phyloP scores from a whole-genome alignment of 2,329 filamentous ascomycete genomes.

The Myriosclerotinia duriaeana region DNA sequence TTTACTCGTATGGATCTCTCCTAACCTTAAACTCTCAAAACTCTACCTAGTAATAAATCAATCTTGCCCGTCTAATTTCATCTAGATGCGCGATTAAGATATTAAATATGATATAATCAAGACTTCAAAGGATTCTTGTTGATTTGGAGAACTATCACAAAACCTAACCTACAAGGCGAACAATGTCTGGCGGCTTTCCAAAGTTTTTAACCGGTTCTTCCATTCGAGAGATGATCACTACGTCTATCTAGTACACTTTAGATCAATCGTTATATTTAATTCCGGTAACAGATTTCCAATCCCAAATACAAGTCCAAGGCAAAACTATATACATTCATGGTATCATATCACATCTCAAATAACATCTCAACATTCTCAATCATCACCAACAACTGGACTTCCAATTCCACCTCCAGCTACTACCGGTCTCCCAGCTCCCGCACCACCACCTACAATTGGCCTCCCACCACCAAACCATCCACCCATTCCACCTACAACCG shows the following conservation, averaged over 20 bases:
- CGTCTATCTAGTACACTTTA: background rate
- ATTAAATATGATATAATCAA: too few relatives aligned
- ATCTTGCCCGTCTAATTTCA: background rate
- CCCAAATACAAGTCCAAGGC: background rate
- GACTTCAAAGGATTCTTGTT: background rate
- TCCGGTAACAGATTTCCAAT: background rate
- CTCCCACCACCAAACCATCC: conserved; percentile 14
- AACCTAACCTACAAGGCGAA: background rate
- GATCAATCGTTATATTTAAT: background rate
- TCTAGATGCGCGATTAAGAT: background rate
- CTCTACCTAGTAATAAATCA: background rate
- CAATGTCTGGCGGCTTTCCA: background rate
- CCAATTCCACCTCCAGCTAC: background rate
- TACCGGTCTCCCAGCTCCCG: background rate
- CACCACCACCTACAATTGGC: background rate
- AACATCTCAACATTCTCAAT: background rate
- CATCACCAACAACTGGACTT: background rate
- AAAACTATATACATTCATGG: background rate
- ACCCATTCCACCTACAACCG: background rate
- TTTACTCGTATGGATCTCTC: too few relatives aligned
- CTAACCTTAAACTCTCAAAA: background rate
- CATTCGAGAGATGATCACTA: background rate
- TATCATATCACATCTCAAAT: background rate
- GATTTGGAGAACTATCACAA: too few relatives aligned
- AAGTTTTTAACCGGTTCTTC: background rate